Percentiles rank a stretch among this genome's conserved stretches.
phyloP scores from a whole-genome alignment of 2,329 filamentous ascomycete species.

The Colletotrichum phormii region DNA sequence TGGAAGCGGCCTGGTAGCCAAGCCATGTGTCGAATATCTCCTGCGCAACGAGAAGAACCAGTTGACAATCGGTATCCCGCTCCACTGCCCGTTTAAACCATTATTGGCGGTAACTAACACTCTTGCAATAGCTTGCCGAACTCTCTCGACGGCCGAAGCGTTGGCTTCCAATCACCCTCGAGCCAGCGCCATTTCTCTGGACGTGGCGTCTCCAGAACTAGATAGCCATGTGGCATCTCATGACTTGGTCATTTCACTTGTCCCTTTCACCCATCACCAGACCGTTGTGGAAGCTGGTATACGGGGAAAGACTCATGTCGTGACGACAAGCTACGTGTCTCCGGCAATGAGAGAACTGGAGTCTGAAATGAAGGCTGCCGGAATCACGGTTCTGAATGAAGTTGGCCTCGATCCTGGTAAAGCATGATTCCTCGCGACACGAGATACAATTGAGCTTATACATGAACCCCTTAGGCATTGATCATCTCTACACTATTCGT shows the following conservation, averaged over 20 bases:
- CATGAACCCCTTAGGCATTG: slow-evolving; percentile 53
- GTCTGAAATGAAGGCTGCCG: slow-evolving; percentile 69
- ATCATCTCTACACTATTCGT: slow-evolving; percentile 72
- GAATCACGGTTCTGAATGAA: slow-evolving; percentile 81
- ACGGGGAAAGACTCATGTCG: slow-evolving; percentile 76
- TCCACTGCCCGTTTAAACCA: not conserved
- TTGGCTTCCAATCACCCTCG: not conserved
- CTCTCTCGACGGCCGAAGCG: slow-evolving; percentile 15
- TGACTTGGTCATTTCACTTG: slow-evolving; percentile 41
- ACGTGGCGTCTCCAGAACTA: slow-evolving; percentile 37
- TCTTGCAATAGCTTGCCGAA: slow-evolving; percentile 32
- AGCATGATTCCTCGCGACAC: not conserved
- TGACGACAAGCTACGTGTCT: slow-evolving; percentile 81
- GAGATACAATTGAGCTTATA: not conserved
- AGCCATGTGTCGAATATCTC: slow-evolving; percentile 39
- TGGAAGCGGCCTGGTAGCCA: slow-evolving; percentile 37
- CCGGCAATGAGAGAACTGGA: slow-evolving; percentile 77
- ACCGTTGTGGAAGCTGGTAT: slow-evolving; percentile 76
- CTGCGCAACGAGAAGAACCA: slow-evolving; percentile 30
- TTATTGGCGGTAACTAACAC: not conserved
- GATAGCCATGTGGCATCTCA: slow-evolving; percentile 34
- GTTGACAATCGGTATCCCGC: slow-evolving; percentile 35
- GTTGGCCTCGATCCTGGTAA: slow-evolving; percentile 67
- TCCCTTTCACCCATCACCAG: slow-evolving; percentile 41
- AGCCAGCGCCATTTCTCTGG: slow-evolving; percentile 33